Base-by-base conservation (phyloP, 345 rosid genomes). In the Brassica incana region DNA sequence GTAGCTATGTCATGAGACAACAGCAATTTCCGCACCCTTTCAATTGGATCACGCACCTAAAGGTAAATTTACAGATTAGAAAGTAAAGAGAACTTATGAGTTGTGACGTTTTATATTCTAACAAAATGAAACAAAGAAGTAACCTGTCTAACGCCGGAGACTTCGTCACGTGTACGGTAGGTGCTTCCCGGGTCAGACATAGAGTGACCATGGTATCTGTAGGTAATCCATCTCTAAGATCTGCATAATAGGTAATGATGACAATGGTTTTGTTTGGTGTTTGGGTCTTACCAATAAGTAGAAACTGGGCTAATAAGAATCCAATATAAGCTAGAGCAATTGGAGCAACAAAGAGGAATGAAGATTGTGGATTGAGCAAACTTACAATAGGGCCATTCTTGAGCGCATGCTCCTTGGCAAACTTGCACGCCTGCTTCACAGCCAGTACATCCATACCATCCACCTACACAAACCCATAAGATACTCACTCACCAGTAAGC, bases 131-230 rank as follows among this genome's bases (percentile, higher is more conserved):
- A 15, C 25, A 77, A 8, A 35, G 67, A 64, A 35, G 79, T 80
- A 80, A 93, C 99, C 98, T 95, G 97, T 89, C 99, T 92, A 75
- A 96, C 88, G 6, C 94, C 97, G 30, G 82, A 77, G 71, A 96
- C 85, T 84, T 95, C 99, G 60, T 95, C 98, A 86, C 97, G 99
- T 11, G 98, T 95, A 40, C 97, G 97, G 86, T 95, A 93, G 71
- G 99, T 95, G 88, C 98, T 93, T 54, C 99, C 99, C 50, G 98
- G 98, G 82, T 95, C 99, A 83, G 99, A 95, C 98, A 95, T 95
- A 29, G 99, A 95, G 89, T 93, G 99, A 73, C 99, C 98, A 25
- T 93, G 99, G 82, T 93, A 95, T 83, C 98, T 90, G 80, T 95
- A 95, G 12, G 99, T 95, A 85, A 85, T 95, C 99, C 98, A 95